These are phyloP conservation scores for Solanum bukasovii DNA, from an alignment of 257 asterid species.

Conservation along the genomic window DNA sequence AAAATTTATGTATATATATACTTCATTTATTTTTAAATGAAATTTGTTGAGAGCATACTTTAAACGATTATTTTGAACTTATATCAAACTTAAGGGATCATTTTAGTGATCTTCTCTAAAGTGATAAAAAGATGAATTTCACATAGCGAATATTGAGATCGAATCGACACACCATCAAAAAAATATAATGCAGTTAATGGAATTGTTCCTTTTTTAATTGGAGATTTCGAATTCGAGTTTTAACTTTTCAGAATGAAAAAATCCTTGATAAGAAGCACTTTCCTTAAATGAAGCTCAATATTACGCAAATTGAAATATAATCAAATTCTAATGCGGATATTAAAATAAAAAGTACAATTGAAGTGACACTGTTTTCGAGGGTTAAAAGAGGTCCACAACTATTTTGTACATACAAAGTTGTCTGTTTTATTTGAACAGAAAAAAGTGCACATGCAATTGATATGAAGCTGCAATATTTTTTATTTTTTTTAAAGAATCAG, in stretches of 20 bases:
- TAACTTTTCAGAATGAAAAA: too few relatives aligned
- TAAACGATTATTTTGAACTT: not conserved
- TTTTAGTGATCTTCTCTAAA: not conserved
- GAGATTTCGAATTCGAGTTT: too few relatives aligned
- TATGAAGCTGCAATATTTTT: not conserved
- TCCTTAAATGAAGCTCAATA: not conserved
- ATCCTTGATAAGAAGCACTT: not conserved
- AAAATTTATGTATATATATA: too few relatives aligned
- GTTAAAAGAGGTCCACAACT: not conserved
- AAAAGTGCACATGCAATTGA: not conserved
- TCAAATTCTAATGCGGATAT: too few relatives aligned
- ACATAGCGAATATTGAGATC: not conserved
- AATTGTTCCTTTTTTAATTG: too few relatives aligned
- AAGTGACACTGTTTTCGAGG: not conserved
- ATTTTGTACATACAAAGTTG: not conserved
- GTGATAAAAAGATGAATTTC: not conserved
- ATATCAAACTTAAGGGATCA: not conserved
- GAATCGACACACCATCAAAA: not conserved
- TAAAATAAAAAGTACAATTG: too few relatives aligned
- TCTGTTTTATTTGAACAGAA: not conserved
- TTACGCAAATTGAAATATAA: too few relatives aligned
- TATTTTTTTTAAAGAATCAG: too few relatives aligned
- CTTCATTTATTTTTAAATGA: too few relatives aligned
- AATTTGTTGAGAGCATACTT: not conserved
- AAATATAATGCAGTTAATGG: too few relatives aligned